Base-by-base conservation (phyloP, 441 rosid genomes). In the Gossypium schwendimanii region DNA sequence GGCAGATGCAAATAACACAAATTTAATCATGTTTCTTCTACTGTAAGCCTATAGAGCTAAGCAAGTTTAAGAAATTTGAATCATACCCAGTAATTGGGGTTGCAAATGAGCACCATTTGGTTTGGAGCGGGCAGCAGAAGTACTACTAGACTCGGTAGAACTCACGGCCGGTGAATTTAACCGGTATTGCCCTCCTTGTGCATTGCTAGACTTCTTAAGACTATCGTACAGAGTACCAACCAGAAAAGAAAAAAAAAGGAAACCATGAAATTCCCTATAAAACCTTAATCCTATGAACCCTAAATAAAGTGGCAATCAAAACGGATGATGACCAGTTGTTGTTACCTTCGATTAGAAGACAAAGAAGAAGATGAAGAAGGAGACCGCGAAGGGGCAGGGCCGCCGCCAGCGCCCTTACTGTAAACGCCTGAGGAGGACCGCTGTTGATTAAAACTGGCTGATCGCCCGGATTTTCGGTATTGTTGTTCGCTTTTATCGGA, bases 401-500 rank as follows among this genome's bases (percentile, higher is more conserved):
- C 83, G 76, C 84, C 82, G 72, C 88, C 89, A 49, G 87, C 88
- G 81, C 91, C 96, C 85, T 79, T 88, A 73, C 82, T 85, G 89
- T 84, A 84, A 49, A 81, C 82, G 73, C 87, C 89, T 69, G 96
- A 79, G 72, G 90, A 80, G 72, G 82, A 15, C 89, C 97, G 94
- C 78, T 82, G 91, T 81, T 84, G 92, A 82, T 84, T 80, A 69
- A 71, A 86, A 86, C 88, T 76, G 66, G 87, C 80, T 82, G 90
- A 93, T 91, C 96, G 98, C 50, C 88, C 94, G 69, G 89, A 18
- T 86, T 83, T 86, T 58, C 91, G 87, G 67, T 78, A 79, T 73
- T 89, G 97, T 52, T 81, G 39, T 68, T 87, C 96, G 89, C 76
- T 86, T 88, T 87, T 88, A 39, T 91, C 96, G 74, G 91, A 64